Base-by-base conservation (phyloP, 2,329 filamentous ascomycete genomes). In the Chaetomium sp. region DNA sequence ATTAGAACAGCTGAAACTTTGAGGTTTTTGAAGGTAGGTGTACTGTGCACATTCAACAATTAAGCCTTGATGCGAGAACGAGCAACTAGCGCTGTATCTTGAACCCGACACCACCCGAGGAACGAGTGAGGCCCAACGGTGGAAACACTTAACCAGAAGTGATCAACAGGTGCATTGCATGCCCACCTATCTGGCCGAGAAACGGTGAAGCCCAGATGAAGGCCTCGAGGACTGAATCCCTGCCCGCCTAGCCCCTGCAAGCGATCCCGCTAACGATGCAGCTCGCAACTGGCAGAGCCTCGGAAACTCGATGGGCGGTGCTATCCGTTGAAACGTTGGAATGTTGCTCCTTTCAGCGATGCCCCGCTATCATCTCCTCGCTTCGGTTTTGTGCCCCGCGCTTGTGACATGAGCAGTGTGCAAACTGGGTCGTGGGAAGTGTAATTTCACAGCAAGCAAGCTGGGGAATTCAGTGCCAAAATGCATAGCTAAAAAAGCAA, bases 351-450 rank as follows among this genome's bases (percentile, higher is more conserved):
- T 49, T 43, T 27, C 19, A 27, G 19, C 19, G 9, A 12, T 54
- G 47, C 53, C 53, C 53, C 53, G 53, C 53, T 47, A 46, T 50
- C n/a, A 32, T 19, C n/a, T 12, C n/a, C 52, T 14, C 34, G 19
- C 12, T 33, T 35, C 14, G 10, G 12, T 8, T 32, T 44, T 10
- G 14, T 46, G 47, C 46, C 47, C 46, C 40, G 53, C 53, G 47
- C 44, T 50, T 27, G 27, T 34, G 33, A 32, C 27, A 36, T 37
- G 49, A 41, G 12, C 47, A 51, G 5, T 14, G 32, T 42, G 14
- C 36, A 37, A 51, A 53, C 34, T n/a, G 14, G 7, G 6, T 5
- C 19, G 35, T 33, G 12, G 6, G 33, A 10, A 46, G 3, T 46
- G 35, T 40, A 6, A 41, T 3, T 8, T 4, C 19, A n/a, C 32